Base-by-base conservation (phyloP, 768 basidiomycete genomes). In the Daedalea quercina region DNA sequence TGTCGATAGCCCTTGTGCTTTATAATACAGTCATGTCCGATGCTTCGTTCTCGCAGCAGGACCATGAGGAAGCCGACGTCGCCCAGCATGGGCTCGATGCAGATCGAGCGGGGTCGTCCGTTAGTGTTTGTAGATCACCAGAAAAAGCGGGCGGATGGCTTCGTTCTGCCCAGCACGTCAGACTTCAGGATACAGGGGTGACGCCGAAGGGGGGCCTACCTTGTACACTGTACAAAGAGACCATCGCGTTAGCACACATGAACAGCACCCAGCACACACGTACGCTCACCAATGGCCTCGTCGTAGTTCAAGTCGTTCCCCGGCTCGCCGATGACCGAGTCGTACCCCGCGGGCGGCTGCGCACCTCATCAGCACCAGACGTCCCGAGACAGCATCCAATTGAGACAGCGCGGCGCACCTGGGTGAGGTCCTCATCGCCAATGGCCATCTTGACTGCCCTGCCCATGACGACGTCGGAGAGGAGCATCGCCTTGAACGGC, bases 271-370 rank as follows among this genome's bases (percentile, higher is more conserved):
- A 4, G 13, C 12, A 23, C 1, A 15, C 20, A 50, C 12, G 22
- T 23, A n/a, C n/a, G 33, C 63, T 47, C 34, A 65, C 63, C 81
- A 8, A 85, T 81, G 3, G 80, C 84, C 63, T 85, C 84, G 63
- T 81, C 81, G 54, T 84, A 85, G 61, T 85, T 85, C 44, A 85
- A 66, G 61, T 82, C 81, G 40, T 66, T 68, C 1, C 84, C 84
- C 19, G 83, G 84, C 55, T 78, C 73, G 2, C 84, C 84, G 8
- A 79, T 45, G 62, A 77, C 82, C 17, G 84, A 86, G 60, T 86
- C 76, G 55, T 77, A 79, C 20, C 81, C 84, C 47, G 62, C 53
- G 1, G 84, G 83, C 2, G 82, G 80, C 54, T 73, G 57, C n/a
- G n/a, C n/a, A n/a, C n/a, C n/a, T n/a, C n/a, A n/a, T n/a, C n/a